These are phyloP conservation scores for Pichia sp. DNA, from an alignment of 1,139 yeast species.

Conservation along the genomic window DNA sequence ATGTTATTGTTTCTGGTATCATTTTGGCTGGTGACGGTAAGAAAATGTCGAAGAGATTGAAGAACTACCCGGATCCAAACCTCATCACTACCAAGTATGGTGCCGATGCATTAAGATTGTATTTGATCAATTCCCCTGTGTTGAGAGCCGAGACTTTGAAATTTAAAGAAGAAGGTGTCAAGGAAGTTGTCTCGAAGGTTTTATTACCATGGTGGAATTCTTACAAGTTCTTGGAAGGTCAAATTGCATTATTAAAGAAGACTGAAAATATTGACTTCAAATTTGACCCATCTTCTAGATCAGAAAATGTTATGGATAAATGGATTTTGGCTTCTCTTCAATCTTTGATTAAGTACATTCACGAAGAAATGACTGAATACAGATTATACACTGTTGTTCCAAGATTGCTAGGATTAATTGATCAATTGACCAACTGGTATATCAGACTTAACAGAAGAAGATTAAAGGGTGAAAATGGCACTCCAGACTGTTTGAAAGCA, in stretches of 20 bases:
- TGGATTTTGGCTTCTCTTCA: constrained; percentile 96
- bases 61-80: constrained; percentile 95
- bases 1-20: constrained; percentile 94
- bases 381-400: constrained; percentile 96
- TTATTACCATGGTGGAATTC: constrained; percentile 98
- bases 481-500: constrained; percentile 78
- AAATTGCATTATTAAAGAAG: constrained; percentile 79
- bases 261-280: constrained; percentile 65
- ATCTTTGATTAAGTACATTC: constrained; percentile 80
- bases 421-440: constrained; percentile 97
- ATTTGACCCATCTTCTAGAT: constrained; percentile 58
- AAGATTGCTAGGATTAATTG: constrained; percentile 79
- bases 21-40: constrained; percentile 97
- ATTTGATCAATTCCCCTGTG: constrained; percentile 95
- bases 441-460: constrained; percentile 97
- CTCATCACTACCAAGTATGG: constrained; percentile 82
- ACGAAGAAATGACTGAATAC: constrained; percentile 83
- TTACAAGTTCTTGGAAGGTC: constrained; percentile 92
- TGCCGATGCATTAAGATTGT: constrained; percentile 95
- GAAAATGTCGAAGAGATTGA: constrained; percentile 97
- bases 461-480: constrained; percentile 88
- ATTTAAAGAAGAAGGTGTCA: constrained; percentile 97
- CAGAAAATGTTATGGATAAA: constrained; percentile 92
- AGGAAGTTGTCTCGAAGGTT: constrained; percentile 94
- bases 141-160: constrained; percentile 93